Evolutionary conservation across 1,284 basidiomycete species (phyloP), one percentile per base, ranked within the genome.

Genomic region (Austropuccinia psidii): DNA sequence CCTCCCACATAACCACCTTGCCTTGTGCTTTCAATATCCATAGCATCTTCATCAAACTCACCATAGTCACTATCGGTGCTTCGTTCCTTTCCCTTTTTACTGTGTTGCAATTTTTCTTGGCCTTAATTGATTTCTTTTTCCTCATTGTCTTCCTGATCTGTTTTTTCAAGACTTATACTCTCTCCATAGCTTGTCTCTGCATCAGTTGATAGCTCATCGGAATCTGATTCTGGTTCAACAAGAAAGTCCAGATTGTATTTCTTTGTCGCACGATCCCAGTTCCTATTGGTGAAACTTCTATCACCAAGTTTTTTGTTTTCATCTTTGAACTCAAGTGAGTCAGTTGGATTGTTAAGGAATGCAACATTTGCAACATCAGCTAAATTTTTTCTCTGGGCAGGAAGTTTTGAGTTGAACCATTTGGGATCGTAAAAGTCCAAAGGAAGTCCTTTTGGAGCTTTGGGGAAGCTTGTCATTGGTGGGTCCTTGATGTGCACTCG

Each of bases 371-470:
- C 29, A 27, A 7, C 35, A 31, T 57, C 19, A 17, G 24, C 54
- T 17, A 57, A 7, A 19, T 31, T 7, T 27, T 57, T 24, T 8
- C 19, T 9, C 19, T 57, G 9, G 8, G 54, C 54, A 5, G 54
- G 54, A 29, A 57, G 54, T 19, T 57, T 9, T 5, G n/a, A 24
- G 29, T 57, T 57, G 54, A 52, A 54, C 64, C 64, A 67, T n/a
- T 29, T 50, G 33, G 13, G 29, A 29, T 67, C 49, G 31, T 67
- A 67, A 37, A 67, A 67, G 49, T 67, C 64, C 11, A 54, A 19
- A 31, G 64, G 64, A 11, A 67, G 33, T 4, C 45, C 29, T 39
- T 67, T 67, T 47, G 64, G 64, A 13, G 47, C 64, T 29, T 52
- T 54, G 17, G 41, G 21, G 27, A 67, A 52, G 37, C 19, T 35